Percentiles rank a stretch among this genome's conserved stretches.
phyloP scores from a whole-genome alignment of 2,329 filamentous ascomycete genomes.

The Aureobasidium sp. region DNA sequence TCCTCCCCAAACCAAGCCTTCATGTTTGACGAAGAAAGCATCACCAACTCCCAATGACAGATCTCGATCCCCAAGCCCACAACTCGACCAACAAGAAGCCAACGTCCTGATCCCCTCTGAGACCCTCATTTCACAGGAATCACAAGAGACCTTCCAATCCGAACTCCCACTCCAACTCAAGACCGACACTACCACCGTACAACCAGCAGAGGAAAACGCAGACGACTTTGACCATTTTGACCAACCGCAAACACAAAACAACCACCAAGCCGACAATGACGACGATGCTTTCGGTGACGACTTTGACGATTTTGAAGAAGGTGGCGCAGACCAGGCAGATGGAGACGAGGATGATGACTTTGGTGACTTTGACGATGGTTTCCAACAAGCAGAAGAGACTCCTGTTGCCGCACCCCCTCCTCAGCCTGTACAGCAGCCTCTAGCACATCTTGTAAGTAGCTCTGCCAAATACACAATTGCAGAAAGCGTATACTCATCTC shows the following conservation, averaged over 20 bases:
- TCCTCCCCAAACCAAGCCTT: constrained; percentile 12
- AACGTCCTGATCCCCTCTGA: constrained; percentile 4
- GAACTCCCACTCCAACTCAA: constrained; percentile 1
- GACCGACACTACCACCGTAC: constrained; percentile 19
- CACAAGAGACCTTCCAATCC: constrained; percentile 2
- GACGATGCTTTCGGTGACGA: constrained; percentile 65
- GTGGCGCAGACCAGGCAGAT: constrained; percentile 29
- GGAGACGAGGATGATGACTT: constrained; percentile 38
- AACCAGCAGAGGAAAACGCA: constrained; percentile 39
- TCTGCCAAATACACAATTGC: constrained; percentile 13
- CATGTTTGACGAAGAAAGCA: constrained; percentile 52
- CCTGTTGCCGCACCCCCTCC: constrained; percentile 25
- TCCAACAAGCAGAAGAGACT: constrained; percentile 27
- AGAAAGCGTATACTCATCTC: neutral
- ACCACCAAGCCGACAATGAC: constrained; percentile 23
- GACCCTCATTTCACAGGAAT: neutral
- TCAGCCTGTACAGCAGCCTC: constrained; percentile 30
- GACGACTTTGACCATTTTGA: constrained; percentile 33
- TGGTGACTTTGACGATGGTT: constrained; percentile 43
- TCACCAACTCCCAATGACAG: constrained; percentile 45
- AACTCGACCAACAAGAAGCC: neutral
- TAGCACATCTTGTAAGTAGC: constrained; percentile 41
- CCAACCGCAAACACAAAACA: constrained; percentile 13
- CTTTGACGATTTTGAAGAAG: constrained; percentile 55
- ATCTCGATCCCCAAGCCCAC: constrained; percentile 25